phyloP scores from a whole-genome alignment of 2,329 filamentous ascomycete species.

The Verticillium albo-atrum region DNA sequence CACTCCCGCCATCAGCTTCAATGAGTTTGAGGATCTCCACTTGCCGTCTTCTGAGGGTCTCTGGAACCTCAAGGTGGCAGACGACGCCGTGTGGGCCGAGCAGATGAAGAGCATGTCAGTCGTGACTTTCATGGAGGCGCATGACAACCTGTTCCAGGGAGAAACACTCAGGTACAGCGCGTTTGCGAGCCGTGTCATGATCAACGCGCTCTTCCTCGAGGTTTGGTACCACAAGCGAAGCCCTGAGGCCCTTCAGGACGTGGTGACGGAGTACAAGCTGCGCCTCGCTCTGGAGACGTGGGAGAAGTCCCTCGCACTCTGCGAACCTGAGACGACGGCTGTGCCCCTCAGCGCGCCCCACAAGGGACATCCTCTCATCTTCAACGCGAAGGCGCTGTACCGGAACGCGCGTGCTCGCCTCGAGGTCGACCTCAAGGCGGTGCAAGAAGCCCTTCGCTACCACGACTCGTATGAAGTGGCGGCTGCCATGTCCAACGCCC shows the following conservation, averaged over 20 bases:
- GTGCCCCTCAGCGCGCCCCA: constrained; percentile 91
- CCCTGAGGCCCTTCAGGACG: constrained; percentile 94
- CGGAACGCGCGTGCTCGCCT: constrained; percentile 88
- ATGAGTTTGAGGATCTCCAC: constrained; percentile 91
- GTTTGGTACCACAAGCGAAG: constrained; percentile 99
- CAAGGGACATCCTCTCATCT: constrained; percentile 92
- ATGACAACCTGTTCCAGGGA: constrained; percentile 93
- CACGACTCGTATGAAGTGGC: constrained; percentile 97
- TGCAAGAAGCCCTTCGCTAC: constrained; percentile 94
- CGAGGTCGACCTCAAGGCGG: constrained; percentile 90
- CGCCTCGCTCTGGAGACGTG: constrained; percentile 95
- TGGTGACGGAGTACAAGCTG: constrained; percentile 97
- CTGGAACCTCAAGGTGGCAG: constrained; percentile 80
- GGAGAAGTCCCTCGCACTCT: constrained; percentile 92
- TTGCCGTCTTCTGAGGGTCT: constrained; percentile 90
- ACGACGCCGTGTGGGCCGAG: constrained; percentile 82
- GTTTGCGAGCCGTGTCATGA: constrained; percentile 96
- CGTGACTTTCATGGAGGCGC: constrained; percentile 87
- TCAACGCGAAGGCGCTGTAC: constrained; percentile 97
- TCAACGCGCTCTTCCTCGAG: constrained; percentile 96
- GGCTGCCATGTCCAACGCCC: constrained; percentile 90
- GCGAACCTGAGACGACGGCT: constrained; percentile 83
- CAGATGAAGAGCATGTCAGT: constrained; percentile 65
- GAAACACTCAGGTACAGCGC: constrained; percentile 89
- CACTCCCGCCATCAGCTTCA: constrained; percentile 95